phyloP scores from a whole-genome alignment of 306 rosid species.

The Cucurbita moschata region DNA sequence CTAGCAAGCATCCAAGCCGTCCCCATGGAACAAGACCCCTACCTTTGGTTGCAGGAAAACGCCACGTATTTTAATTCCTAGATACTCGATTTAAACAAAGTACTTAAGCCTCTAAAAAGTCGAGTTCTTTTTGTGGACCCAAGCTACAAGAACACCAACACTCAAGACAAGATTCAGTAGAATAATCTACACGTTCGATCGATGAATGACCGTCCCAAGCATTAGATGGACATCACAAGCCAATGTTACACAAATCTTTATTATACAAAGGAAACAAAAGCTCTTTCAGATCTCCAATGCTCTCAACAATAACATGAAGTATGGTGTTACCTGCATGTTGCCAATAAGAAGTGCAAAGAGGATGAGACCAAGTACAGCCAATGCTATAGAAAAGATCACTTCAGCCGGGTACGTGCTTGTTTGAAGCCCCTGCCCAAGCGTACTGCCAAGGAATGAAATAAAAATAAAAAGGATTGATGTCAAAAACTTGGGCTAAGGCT shows the following conservation, averaged over 20 bases:
- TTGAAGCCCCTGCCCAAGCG: conserved; percentile 95
- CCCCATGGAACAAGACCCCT: background rate
- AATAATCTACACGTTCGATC: background rate
- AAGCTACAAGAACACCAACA: background rate
- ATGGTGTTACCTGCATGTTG: conserved; percentile 78
- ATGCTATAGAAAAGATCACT: conserved; percentile 85
- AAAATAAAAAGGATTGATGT: background rate
- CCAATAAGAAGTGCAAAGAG: conserved; percentile 97
- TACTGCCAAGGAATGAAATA: conserved; percentile 36
- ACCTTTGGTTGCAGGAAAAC: background rate
- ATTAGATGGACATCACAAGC: background rate
- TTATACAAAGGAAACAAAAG: background rate
- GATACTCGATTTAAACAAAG: background rate
- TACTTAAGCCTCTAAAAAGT: background rate
- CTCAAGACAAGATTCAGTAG: background rate
- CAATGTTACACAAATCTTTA: background rate
- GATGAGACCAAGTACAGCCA: conserved; percentile 82
- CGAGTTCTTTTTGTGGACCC: background rate
- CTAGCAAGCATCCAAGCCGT: background rate
- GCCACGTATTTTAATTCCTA: background rate
- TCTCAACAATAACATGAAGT: background rate
- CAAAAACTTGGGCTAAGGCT: background rate
- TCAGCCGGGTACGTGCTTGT: conserved; percentile 89
- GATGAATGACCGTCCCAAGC: background rate
- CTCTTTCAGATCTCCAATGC: no score